Conservation (phyloP, 1,284 basidiomycete species). For the Porogramme epimiltina region DNA sequence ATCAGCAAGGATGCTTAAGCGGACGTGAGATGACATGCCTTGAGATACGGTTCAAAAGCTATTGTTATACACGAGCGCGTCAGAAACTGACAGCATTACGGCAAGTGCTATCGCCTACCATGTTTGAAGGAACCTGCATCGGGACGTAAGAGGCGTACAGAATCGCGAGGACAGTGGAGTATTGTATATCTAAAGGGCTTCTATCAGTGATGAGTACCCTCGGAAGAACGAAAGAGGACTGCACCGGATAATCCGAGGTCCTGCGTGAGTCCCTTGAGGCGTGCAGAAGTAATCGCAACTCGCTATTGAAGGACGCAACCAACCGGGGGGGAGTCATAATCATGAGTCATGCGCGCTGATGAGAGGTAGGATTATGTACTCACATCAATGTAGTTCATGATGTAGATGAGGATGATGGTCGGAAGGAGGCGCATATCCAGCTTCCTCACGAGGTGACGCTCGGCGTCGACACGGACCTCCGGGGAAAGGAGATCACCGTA, state of each 20-base stretch:
- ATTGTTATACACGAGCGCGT: too few species aligned
- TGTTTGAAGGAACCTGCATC: conserved; percentile 67
- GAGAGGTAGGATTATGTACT: too few species aligned
- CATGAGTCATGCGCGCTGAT: too few species aligned
- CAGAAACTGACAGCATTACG: too few species aligned
- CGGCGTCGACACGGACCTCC: conserved; percentile 27
- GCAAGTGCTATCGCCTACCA: too few species aligned
- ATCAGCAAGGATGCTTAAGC: too few species aligned
- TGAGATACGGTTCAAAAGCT: conserved; percentile 42
- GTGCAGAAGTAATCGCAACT: conserved; percentile 60
- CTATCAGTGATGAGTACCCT: neutral
- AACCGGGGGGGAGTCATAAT: too few species aligned
- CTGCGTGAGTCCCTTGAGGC: conserved; percentile 60
- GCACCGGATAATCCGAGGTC: conserved; percentile 55
- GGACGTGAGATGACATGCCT: conserved; percentile 44
- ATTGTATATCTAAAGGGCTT: conserved; percentile 59
- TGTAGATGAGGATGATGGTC: conserved; percentile 60
- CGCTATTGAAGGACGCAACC: conserved; percentile 43
- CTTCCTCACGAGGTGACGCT: conserved; percentile 40
- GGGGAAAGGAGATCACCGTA: conserved; percentile 28
- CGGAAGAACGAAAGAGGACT: too few species aligned
- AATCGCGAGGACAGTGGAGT: conserved; percentile 58
- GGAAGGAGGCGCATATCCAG: conserved; percentile 62
- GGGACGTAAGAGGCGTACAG: conserved; percentile 64
- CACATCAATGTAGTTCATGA: conserved; percentile 75